phyloP scores from a whole-genome alignment of 805 yeast genomes.

The Wickerhamomyces subpelliculosus region DNA sequence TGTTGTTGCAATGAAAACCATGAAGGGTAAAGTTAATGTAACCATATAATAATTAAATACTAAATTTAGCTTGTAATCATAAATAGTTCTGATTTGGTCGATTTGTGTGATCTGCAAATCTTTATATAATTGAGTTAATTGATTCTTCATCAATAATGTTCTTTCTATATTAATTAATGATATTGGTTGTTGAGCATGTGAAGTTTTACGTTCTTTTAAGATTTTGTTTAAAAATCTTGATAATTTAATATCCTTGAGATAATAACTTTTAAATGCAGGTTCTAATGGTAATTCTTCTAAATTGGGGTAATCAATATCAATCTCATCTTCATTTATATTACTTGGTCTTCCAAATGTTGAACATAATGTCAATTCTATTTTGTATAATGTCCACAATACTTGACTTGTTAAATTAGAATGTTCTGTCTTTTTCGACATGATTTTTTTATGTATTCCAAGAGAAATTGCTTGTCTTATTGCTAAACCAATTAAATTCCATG shows the following conservation, averaged over 20 bases:
- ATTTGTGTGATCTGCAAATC: conserved; percentile 25
- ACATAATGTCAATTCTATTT: conserved; percentile 33
- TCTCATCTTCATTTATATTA: conserved; percentile 37
- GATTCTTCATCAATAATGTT: conserved; percentile 29
- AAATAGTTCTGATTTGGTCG: conserved; percentile 22
- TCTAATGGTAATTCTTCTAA: conserved; percentile 10
- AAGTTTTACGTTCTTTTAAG: conserved; percentile 30
- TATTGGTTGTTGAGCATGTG: conserved; percentile 31
- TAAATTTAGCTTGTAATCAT: conserved; percentile 34
- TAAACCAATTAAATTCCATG: conserved; percentile 39
- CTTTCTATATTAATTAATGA: conserved; percentile 33
- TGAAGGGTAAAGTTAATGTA: conserved; percentile 36
- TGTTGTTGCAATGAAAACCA: conserved; percentile 31
- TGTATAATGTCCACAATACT: conserved; percentile 36
- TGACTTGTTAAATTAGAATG: conserved; percentile 24
- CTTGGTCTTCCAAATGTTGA: conserved; percentile 40
- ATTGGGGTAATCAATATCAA: conserved; percentile 34
- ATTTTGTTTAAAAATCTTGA: conserved; percentile 33
- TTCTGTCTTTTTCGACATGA: conserved; percentile 22
- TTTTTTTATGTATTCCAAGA: conserved; percentile 39
- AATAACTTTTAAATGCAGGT: conserved; percentile 23
- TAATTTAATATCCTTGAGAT: conserved; percentile 27
- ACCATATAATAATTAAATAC: conserved; percentile 36
- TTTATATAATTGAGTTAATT: conserved; percentile 28
- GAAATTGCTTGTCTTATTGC: conserved; percentile 42